Evolutionary conservation across 2,329 filamentous ascomycete genomes (phyloP), one percentile per base, ranked within the genome.

Genomic region (Xylariaceae sp.): DNA sequence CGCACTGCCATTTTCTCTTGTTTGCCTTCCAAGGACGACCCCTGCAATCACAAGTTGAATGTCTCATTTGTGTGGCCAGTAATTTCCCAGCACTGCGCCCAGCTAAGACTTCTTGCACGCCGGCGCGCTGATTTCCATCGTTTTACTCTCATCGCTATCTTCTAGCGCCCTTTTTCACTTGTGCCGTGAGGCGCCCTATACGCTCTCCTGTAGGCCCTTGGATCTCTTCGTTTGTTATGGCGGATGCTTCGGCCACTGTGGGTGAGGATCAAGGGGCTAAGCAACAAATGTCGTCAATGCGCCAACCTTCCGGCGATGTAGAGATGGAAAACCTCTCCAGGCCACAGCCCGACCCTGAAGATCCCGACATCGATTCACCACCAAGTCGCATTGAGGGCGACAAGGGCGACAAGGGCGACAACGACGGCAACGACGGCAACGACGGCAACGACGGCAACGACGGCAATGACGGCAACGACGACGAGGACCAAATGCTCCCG

Each of bases 291-390:
- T 23, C 53, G 42, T 40, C 48, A 12, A 49, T 50, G 44, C 50
- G 41, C 24, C 55, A 51, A 35, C 50, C 54, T 17, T 44, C 43
- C 14, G 52, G 45, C 31, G 56, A 55, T 43, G 48, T 59, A 5
- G 56, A 59, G 34, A 57, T 59, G 55, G 49, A 57, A 39, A 53
- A 57, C 37, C 50, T 59, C 21, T 55, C 56, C 9, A 44, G 47
- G 26, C 32, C 35, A 33, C 40, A 52, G 17, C 50, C 51, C 11
- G 47, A 54, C 30, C 47, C 50, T 36, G 47, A 47, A 30, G 52
- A 52, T 37, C 37, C 39, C 13, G 44, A 53, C 19, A 33, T 35
- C 26, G 31, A 48, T 24, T 36, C 38, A 24, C 30, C 47, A 18
- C 45, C 44, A 36, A 48, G 32, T 38, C 51, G 46, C 39, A 46